Conservation (phyloP, 2,329 filamentous ascomycete species). For the Teratosphaeria zuluensis region DNA sequence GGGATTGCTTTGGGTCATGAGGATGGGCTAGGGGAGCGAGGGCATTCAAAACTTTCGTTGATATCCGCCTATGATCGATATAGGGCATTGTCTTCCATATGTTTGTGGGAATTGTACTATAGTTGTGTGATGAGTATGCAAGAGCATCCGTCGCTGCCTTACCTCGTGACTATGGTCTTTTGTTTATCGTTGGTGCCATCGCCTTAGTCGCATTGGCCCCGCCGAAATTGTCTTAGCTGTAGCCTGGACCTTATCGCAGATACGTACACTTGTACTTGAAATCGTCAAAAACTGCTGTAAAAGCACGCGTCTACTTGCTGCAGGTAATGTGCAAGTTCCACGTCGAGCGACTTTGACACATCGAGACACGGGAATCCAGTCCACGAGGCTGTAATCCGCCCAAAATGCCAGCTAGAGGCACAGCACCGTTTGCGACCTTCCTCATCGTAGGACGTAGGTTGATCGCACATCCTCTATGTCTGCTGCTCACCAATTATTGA, state of each 20-base stretch:
- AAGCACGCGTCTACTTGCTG: not conserved
- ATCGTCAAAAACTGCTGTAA: not conserved
- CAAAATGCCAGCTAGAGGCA: conserved; percentile 20
- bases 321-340: not conserved
- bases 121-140: not conserved
- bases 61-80: not conserved
- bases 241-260: not conserved
- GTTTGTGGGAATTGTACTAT: not conserved
- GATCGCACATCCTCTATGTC: not conserved
- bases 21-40: not conserved
- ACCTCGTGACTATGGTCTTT: not conserved
- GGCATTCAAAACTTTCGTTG: not conserved
- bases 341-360: not conserved
- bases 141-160: not conserved
- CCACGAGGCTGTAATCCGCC: not conserved
- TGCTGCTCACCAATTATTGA: not conserved
- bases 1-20: not conserved
- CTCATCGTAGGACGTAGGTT: conserved; percentile 88
- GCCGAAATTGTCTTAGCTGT: not conserved
- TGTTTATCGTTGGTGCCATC: not conserved
- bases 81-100: not conserved
- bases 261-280: not conserved
- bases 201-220: not conserved
- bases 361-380: not conserved
- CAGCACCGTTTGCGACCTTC: conserved; percentile 73